A percentile compares a stretch with the other conserved stretches of the same genome.
These are phyloP conservation scores for Gynochthodes officinalis DNA, from an alignment of 257 asterid genomes.

Conservation along the genomic window DNA sequence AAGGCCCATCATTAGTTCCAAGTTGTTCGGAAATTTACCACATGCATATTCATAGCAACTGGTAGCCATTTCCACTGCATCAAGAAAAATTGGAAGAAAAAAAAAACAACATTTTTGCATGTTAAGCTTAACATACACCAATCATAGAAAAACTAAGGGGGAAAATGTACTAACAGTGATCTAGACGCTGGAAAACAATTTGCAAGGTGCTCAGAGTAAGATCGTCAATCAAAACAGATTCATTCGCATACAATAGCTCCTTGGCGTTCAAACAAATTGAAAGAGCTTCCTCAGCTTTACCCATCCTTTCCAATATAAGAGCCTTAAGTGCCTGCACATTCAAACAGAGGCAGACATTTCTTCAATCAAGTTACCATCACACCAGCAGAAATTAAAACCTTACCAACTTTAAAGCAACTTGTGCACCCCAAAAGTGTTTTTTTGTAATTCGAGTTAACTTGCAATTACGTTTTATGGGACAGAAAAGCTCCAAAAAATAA, in stretches of 20 bases:
- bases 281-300: slow-evolving; percentile 79
- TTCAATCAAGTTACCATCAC: not conserved
- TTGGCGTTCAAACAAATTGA: slow-evolving; percentile 78
- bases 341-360: not conserved
- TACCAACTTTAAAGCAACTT: not conserved
- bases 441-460: not conserved
- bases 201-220: slow-evolving; percentile 91
- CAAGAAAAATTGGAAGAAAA: not conserved
- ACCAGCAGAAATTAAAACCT: not conserved
- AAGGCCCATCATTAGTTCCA: slow-evolving; percentile 91
- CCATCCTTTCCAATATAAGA: slow-evolving; percentile 77
- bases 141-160: not conserved
- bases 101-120: not conserved
- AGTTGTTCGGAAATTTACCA: slow-evolving; percentile 65
- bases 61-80: slow-evolving; percentile 90
- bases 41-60: slow-evolving; percentile 91
- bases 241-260: slow-evolving; percentile 52
- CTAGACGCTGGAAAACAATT: slow-evolving; percentile 92
- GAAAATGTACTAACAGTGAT: slow-evolving; percentile 56
- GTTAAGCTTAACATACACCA: not conserved
- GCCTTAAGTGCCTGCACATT: slow-evolving; percentile 79
- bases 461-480: too few species aligned
- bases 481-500: not conserved
- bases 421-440: too few species aligned
- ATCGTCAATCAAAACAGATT: slow-evolving; percentile 71